These are phyloP conservation scores for Tylopilus felleus DNA, from an alignment of 768 basidiomycete genomes.

Conservation along the genomic window DNA sequence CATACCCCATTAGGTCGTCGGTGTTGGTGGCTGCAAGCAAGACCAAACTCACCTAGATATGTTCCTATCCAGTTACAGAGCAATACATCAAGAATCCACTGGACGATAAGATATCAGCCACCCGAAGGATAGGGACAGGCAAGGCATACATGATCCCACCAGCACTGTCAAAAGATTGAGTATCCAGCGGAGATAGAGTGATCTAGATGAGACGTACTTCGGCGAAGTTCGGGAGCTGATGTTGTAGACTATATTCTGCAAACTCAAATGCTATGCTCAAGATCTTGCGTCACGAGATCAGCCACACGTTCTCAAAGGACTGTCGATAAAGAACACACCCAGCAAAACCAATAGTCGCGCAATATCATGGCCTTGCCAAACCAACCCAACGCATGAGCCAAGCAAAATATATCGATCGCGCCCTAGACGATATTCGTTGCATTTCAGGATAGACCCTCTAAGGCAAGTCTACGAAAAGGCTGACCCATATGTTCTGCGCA, in stretches of 20 bases:
- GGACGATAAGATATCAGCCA: constrained; percentile 15
- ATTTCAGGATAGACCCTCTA: neutral
- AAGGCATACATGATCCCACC: constrained; percentile 85
- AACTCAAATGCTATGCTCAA: constrained; percentile 85
- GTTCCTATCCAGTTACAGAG: constrained; percentile 88
- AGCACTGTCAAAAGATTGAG: constrained; percentile 51
- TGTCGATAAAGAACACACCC: constrained; percentile 47
- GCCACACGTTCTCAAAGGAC: constrained; percentile 2
- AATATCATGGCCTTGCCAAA: constrained; percentile 89
- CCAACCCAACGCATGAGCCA: constrained; percentile 85
- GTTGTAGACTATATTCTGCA: constrained; percentile 84
- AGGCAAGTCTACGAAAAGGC: constrained; percentile 10
- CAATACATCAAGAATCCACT: constrained; percentile 88
- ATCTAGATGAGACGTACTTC: constrained; percentile 52
- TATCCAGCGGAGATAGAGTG: constrained; percentile 17
- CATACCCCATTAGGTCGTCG: constrained; percentile 13
- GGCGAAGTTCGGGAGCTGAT: constrained; percentile 84
- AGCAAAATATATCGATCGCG: constrained; percentile 81
- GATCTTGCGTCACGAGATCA: constrained; percentile 47
- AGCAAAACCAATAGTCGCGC: constrained; percentile 92
- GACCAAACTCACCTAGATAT: constrained; percentile 56
- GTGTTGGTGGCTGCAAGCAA: constrained; percentile 7
- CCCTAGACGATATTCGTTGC: constrained; percentile 40
- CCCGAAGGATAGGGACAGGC: neutral
- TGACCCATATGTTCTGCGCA: constrained; percentile 62